phyloP scores from a whole-genome alignment of 2,329 filamentous ascomycete genomes.

The Colletotrichum sp. region DNA sequence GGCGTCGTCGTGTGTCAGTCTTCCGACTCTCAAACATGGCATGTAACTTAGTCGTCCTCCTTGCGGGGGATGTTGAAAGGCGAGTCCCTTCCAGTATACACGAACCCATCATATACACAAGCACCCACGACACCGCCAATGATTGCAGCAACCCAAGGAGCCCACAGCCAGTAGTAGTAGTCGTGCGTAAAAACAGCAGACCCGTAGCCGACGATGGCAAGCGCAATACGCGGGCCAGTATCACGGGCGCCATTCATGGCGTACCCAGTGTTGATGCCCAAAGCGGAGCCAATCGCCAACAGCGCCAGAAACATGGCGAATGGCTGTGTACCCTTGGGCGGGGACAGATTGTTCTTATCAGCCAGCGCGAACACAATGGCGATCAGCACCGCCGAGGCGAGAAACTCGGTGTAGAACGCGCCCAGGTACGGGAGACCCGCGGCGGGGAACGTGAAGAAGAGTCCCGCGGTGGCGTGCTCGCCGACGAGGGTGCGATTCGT shows the following conservation, averaged over 20 bases:
- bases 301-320: constrained; percentile 39
- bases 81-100: constrained; percentile 25
- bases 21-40: too few relatives aligned
- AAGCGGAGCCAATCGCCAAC: constrained; percentile 37
- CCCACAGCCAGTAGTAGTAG: constrained; percentile 36
- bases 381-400: constrained; percentile 38
- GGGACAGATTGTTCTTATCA: constrained; percentile 41
- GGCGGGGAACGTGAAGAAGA: constrained; percentile 32
- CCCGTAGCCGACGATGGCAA: constrained; percentile 34
- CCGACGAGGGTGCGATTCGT: constrained; percentile 32
- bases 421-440: constrained; percentile 32
- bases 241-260: constrained; percentile 42
- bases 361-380: constrained; percentile 39
- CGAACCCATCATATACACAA: constrained; percentile 32
- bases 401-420: constrained; percentile 39
- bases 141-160: constrained; percentile 30
- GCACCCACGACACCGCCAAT: constrained; percentile 32
- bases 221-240: constrained; percentile 36
- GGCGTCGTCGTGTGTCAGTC: too few relatives aligned
- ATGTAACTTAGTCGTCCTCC: constrained; percentile 18
- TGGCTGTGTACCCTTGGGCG: constrained; percentile 39
- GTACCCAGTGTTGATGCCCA: constrained; percentile 41
- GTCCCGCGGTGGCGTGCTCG: constrained; percentile 31
- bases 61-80: constrained; percentile 11
- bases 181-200: constrained; percentile 29